A percentile compares a stretch with the other conserved stretches of the same genome.
phyloP scores from a whole-genome alignment of 257 asterid species.

The Plantago ovata region DNA sequence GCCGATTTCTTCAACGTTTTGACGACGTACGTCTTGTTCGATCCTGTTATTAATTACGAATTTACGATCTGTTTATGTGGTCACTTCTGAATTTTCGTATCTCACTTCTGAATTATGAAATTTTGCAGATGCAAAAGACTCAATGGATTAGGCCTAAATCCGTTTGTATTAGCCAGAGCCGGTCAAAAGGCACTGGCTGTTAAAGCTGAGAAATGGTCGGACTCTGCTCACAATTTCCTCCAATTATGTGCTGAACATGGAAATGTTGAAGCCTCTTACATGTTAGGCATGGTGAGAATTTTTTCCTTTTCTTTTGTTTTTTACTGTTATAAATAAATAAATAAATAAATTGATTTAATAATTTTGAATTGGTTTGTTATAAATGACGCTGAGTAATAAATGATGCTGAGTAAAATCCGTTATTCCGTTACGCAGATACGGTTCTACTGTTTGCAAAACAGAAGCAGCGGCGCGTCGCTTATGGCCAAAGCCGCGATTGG shows the following conservation, averaged over 20 bases:
- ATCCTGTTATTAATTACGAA: not conserved
- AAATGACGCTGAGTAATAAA: too few species aligned
- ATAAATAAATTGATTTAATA: not conserved
- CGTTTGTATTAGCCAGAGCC: slow-evolving; percentile 61
- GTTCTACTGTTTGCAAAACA: slow-evolving; percentile 72
- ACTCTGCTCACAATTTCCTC: slow-evolving; percentile 71
- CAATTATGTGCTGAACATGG: slow-evolving; percentile 76
- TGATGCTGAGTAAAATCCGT: slow-evolving; percentile 4
- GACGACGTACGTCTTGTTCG: slow-evolving; percentile 50
- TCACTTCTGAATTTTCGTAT: not conserved
- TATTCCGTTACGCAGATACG: slow-evolving; percentile 49
- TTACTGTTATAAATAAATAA: not conserved
- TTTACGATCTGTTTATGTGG: not conserved
- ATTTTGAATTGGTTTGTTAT: not conserved
- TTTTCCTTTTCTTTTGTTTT: not conserved
- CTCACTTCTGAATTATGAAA: not conserved
- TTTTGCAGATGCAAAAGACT: slow-evolving; percentile 71
- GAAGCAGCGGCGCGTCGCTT: slow-evolving; percentile 75
- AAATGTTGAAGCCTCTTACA: slow-evolving; percentile 64
- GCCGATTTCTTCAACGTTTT: slow-evolving; percentile 67
- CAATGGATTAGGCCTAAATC: slow-evolving; percentile 47
- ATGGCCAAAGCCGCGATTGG: slow-evolving; percentile 94
- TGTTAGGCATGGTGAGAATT: slow-evolving; percentile 75
- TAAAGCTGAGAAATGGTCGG: slow-evolving; percentile 72
- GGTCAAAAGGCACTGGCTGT: slow-evolving; percentile 47